These are phyloP conservation scores for Cinnamomum chago DNA, from an alignment of 164 flowering plant genomes.

Conservation along the genomic window DNA sequence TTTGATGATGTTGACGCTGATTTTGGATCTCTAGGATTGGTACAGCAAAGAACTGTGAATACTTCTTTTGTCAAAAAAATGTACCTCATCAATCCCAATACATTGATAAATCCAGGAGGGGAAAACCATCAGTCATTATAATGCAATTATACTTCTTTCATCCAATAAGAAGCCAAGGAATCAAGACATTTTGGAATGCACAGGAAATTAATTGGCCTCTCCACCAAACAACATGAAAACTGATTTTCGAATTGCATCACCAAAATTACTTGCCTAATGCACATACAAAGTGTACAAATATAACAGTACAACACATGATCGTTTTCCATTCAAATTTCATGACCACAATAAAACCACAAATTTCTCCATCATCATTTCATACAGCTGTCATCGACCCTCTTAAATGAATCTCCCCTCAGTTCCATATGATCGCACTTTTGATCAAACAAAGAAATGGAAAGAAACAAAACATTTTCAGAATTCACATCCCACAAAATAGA, in stretches of 20 bases:
- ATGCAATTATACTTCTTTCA: not conserved
- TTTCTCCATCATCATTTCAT: no score
- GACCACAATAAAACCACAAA: not conserved
- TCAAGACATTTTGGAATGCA: not conserved
- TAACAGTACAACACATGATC: not conserved
- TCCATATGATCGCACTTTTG: not conserved
- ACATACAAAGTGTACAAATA: not conserved
- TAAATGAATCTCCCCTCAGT: not conserved
- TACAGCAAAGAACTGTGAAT: not conserved
- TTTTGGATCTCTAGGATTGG: not conserved
- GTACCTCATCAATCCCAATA: not conserved
- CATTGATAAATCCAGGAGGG: not conserved
- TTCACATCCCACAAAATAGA: not conserved
- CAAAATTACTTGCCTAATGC: not conserved
- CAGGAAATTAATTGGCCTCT: not conserved
- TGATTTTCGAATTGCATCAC: not conserved
- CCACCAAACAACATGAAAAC: not conserved
- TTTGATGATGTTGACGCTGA: no score
- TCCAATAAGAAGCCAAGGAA: not conserved
- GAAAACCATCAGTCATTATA: not conserved
- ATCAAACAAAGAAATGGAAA: not conserved
- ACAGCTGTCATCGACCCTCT: not conserved
- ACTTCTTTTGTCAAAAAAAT: not conserved
- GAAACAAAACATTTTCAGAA: not conserved
- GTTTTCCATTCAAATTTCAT: not conserved